Base-by-base conservation (phyloP, 225 moss, liverwort and hornwort species). In the Ulota crispa region DNA sequence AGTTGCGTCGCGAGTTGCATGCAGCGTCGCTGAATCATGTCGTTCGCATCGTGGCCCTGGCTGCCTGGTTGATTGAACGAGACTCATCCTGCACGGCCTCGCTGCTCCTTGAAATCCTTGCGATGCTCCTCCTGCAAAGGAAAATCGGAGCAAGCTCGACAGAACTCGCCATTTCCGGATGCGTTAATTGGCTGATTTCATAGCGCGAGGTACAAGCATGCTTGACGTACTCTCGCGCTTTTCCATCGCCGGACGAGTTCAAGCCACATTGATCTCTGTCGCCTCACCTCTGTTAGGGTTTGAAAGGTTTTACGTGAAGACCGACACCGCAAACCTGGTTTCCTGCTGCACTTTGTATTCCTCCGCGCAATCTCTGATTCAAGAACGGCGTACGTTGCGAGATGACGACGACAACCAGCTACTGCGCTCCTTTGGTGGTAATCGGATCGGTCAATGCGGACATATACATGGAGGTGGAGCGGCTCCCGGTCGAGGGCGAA, bases 401-500 rank as follows among this genome's bases (percentile, higher is more conserved):
- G 27, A 86, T 88, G 88, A 61, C 39, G 88, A 61, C 39, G 65
- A 75, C 50, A 50, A 5, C 45, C 52, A 37, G 64, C 42, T 43
- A 7, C 37, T n/a, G 52, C 52, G 16, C 65, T 50, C 67, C 87
- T 28, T 37, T 89, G 87, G 76, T 85, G 32, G 83, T 87, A 37
- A 75, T 89, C 28, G 83, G 87, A 2, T 85, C 87, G 11, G 70
- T 87, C 65, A 87, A 82, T 62, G 89, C 87, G 20, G 89, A 89
- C 61, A 75, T 87, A 21, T 87, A 81, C 28, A 85, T 89, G 30
- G 85, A 87, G 64, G 67, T 89, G 73, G 85, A 87, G 64, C 82
- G 87, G 20, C 84, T 89, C 2, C 84, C 86, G 24, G 55, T 52
- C n/a, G 82, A 86, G 82, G 89, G 86, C 8, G 89, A 89, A 71